phyloP scores from a whole-genome alignment of 331 rosid species.

The Erythrophleum ivorense region DNA sequence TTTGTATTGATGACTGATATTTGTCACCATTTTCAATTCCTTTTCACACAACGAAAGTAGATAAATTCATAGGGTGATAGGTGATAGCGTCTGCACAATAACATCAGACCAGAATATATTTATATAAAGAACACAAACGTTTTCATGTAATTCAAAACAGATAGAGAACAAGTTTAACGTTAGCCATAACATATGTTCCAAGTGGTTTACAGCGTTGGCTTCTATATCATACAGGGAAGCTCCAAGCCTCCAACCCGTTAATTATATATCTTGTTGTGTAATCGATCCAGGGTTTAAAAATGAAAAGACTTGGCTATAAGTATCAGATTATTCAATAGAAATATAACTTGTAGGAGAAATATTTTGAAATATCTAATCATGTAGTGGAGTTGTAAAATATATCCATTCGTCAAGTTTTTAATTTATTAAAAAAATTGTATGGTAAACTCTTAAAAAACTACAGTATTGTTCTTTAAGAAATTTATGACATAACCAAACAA shows the following conservation, averaged over 20 bases:
- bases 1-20: slow-evolving; percentile 22
- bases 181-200: not conserved
- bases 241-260: not conserved
- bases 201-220: not conserved
- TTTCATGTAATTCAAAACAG: too few species aligned
- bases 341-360: not conserved
- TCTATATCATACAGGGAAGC: not conserved
- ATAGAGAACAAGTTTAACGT: not conserved
- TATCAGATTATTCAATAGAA: too few species aligned
- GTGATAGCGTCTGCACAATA: not conserved
- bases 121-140: too few species aligned
- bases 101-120: not conserved
- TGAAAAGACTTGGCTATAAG: too few species aligned
- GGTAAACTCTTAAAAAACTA: too few species aligned
- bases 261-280: not conserved
- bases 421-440: too few species aligned
- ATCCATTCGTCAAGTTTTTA: too few species aligned
- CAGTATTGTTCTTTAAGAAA: not conserved
- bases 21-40: slow-evolving; percentile 20
- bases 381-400: too few species aligned
- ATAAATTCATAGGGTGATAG: not conserved
- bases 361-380: not conserved
- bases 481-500: not conserved
- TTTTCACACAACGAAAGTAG: not conserved
- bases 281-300: not conserved